Conservation (phyloP, 1,284 basidiomycete genomes). For the Fistulinella cinereoalba region DNA sequence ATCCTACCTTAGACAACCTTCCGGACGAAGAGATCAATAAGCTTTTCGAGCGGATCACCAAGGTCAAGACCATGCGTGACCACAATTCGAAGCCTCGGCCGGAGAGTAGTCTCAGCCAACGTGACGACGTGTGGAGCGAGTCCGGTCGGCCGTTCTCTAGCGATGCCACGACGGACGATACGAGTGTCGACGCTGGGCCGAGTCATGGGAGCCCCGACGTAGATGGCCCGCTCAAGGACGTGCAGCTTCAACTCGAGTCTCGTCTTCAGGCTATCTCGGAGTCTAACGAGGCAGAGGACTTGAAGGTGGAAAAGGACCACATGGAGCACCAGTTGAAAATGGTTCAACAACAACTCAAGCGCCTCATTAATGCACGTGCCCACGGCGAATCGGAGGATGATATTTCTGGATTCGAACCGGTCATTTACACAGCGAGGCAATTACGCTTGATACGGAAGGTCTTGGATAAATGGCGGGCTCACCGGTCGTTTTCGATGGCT, state of each 20-base stretch:
- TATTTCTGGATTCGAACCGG: slow-evolving; percentile 65
- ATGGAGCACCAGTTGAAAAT: slow-evolving; percentile 84
- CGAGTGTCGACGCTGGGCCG: slow-evolving; percentile 68
- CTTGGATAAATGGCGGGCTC: slow-evolving; percentile 80
- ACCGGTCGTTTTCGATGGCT: slow-evolving; percentile 88
- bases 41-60: slow-evolving; percentile 88
- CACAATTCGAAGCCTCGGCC: slow-evolving; percentile 69
- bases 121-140: slow-evolving; percentile 86
- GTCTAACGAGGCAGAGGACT: slow-evolving; percentile 74
- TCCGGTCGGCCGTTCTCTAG: slow-evolving; percentile 69
- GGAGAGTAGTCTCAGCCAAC: slow-evolving; percentile 80
- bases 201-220: slow-evolving; percentile 67
- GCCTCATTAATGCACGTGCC: slow-evolving; percentile 76
- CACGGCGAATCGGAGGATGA: slow-evolving; percentile 69
- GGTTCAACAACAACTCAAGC: slow-evolving; percentile 80
- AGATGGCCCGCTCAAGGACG: slow-evolving; percentile 62
- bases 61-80: slow-evolving; percentile 86
- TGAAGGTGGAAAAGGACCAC: slow-evolving; percentile 85
- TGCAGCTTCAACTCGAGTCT: slow-evolving; percentile 69
- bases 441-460: slow-evolving; percentile 77
- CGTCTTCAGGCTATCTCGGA: slow-evolving; percentile 73
- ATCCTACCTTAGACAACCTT: slow-evolving; percentile 85
- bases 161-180: slow-evolving; percentile 79
- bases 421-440: slow-evolving; percentile 78
- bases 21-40: slow-evolving; percentile 93